Base-by-base conservation (phyloP, 495 filamentous ascomycete species). In the Pseudevernia furfuracea region DNA sequence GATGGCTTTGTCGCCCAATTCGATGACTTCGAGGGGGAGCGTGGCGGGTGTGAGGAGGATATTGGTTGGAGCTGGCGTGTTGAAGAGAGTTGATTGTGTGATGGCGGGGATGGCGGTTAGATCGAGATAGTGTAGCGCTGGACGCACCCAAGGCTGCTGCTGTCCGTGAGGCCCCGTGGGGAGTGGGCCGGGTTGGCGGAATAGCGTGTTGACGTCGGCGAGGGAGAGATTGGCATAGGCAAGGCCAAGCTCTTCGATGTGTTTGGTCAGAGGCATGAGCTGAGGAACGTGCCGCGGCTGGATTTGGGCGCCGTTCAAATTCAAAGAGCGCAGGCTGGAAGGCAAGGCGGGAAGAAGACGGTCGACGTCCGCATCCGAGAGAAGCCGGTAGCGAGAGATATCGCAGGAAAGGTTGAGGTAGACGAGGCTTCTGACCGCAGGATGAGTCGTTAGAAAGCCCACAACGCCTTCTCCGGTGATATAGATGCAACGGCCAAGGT, bases 381-480 rank as follows among this genome's bases (percentile, higher is more conserved):
- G 76, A 12, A 92, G 79, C 66, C 90, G 84, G 74, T 88, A 86
- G 62, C 85, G 88, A 21, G 89, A 83, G 4, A 84, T 84, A 66
- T 94, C 91, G 60, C 84, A 86, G 58, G 87, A 75, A 2, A 96
- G 78, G 71, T 92, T 94, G 65, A 96, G 77, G 61, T 85, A 91
- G 28, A 89, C 81, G 38, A 96, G 78, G 30, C 76, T 80, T 55
- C 77, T 80, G 28, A 84, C 87, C 15, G 89, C 86, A 1, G 89
- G 88, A 72, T 95, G 90, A 39, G 81, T 83, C 30, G 81, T 78
- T 62, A 96, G 70, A 70, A 94, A 93, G 58, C 89, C 79, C 44
- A 92, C 86, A 34, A 93, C 80, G 19, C 72, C 80, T 19, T 80
- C 74, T 0, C 88, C 86, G n/a, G 83, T 81, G 60, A 96, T 81